phyloP scores from a whole-genome alignment of 768 basidiomycete species.

The Panellus pusillus region DNA sequence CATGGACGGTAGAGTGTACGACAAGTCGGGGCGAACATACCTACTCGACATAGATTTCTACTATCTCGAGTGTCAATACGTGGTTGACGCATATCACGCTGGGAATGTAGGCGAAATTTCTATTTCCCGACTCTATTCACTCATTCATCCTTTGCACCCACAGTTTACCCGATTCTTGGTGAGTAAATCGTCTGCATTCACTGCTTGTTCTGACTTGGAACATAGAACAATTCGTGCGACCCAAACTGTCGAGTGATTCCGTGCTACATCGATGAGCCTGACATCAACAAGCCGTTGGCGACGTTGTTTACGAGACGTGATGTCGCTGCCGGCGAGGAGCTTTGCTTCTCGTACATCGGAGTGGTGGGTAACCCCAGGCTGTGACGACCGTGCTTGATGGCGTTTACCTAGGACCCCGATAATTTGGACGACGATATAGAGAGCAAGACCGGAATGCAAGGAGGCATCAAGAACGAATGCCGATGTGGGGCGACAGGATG shows the following conservation, averaged over 20 bases:
- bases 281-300: constrained; percentile 67
- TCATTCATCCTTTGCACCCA: constrained; percentile 1
- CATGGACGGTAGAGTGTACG: constrained; percentile 55
- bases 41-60: constrained; percentile 83
- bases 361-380: constrained; percentile 10
- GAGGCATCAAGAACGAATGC: too few species aligned
- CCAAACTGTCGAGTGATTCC: constrained; percentile 77
- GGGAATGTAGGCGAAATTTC: constrained; percentile 62
- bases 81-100: constrained; percentile 85
- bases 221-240: constrained; percentile 88
- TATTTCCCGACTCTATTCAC: neutral
- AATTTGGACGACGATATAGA: neutral
- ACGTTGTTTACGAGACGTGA: constrained; percentile 66
- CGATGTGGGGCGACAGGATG: too few species aligned
- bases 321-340: constrained; percentile 64
- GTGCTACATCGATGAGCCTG: constrained; percentile 77
- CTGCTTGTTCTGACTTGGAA: neutral
- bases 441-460: neutral
- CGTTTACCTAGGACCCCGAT: constrained; percentile 1
- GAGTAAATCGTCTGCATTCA: constrained; percentile 25
- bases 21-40: constrained; percentile 73
- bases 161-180: constrained; percentile 93
- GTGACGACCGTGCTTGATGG: neutral
- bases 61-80: constrained; percentile 57
- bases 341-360: constrained; percentile 77